Conservation (phyloP, 768 basidiomycete genomes). For the Termitomyces sp. region DNA sequence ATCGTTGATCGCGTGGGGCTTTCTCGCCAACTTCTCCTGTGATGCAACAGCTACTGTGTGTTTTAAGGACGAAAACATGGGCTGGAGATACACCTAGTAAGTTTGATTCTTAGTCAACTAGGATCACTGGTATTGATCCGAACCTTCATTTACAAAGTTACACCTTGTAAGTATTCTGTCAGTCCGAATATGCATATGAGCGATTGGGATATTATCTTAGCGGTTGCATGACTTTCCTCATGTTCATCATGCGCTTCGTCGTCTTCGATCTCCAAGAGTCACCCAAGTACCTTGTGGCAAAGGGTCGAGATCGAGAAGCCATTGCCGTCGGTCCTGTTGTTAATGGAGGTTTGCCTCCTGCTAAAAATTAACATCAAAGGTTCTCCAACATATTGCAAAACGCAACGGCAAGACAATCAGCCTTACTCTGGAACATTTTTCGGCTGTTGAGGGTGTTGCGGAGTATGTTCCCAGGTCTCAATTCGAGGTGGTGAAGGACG, state of each 20-base stretch:
- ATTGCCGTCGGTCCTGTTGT: slow-evolving; percentile 28
- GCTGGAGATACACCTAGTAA: slow-evolving; percentile 55
- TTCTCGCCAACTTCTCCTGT: slow-evolving; percentile 55
- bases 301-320: slow-evolving; percentile 53
- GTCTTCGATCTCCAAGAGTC: slow-evolving; percentile 59
- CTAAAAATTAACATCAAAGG: slow-evolving; percentile 21
- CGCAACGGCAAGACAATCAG: slow-evolving; percentile 40
- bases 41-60: slow-evolving; percentile 30
- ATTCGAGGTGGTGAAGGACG: slow-evolving; percentile 24
- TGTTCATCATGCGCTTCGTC: slow-evolving; percentile 51
- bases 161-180: slow-evolving; percentile 28
- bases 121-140: not conserved
- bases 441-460: slow-evolving; percentile 20
- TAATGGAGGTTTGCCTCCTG: not conserved
- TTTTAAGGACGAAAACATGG: slow-evolving; percentile 45
- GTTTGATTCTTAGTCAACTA: slow-evolving; percentile 6
- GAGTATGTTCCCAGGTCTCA: slow-evolving; percentile 16
- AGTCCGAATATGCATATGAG: not conserved
- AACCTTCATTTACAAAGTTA: slow-evolving; percentile 20
- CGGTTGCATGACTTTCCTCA: slow-evolving; percentile 42
- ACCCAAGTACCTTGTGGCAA: slow-evolving; percentile 54
- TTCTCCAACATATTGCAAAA: slow-evolving; percentile 43
- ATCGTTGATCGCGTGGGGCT: slow-evolving; percentile 48
- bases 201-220: slow-evolving; percentile 19
- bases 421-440: slow-evolving; percentile 41